Conservation (phyloP, 805 yeast genomes). For the Sugiyamaella chiloensis region DNA sequence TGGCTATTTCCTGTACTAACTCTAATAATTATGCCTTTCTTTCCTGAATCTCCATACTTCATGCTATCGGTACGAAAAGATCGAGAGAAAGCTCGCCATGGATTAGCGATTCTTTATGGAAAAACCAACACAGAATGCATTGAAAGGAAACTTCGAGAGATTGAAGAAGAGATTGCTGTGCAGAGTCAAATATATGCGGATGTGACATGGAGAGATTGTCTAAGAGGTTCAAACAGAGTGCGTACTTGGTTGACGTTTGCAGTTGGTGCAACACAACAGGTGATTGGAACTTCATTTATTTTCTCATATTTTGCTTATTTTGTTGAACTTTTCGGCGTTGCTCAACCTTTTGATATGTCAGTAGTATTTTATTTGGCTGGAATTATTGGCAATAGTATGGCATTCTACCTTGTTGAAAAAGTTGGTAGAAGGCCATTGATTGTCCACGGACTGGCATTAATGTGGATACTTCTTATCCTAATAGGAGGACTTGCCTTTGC, state of each 20-base stretch:
- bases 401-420: slow-evolving; percentile 7
- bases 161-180: slow-evolving; percentile 3
- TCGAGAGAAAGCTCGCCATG: background rate
- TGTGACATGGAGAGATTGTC: slow-evolving; percentile 4
- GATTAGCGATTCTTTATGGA: slow-evolving; percentile 1
- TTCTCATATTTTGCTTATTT: slow-evolving; percentile 7
- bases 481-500: slow-evolving; percentile 7
- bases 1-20: slow-evolving; percentile 11
- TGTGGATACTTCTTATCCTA: slow-evolving; percentile 9
- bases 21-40: slow-evolving; percentile 5
- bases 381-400: slow-evolving; percentile 6
- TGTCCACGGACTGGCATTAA: background rate
- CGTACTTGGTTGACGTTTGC: slow-evolving; percentile 6
- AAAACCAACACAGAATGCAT: slow-evolving; percentile 1
- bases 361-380: slow-evolving; percentile 5
- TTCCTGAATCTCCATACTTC: slow-evolving; percentile 11
- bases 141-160: background rate
- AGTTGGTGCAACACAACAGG: slow-evolving; percentile 5
- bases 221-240: background rate
- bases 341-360: slow-evolving; percentile 7
- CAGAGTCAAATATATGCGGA: slow-evolving; percentile 1
- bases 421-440: slow-evolving; percentile 3
- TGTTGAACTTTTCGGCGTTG: slow-evolving; percentile 9
- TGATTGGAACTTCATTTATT: slow-evolving; percentile 9
- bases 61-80: background rate